Base-by-base conservation (phyloP, 1,139 yeast genomes). In the Yamadazyma songkhlaensis region DNA sequence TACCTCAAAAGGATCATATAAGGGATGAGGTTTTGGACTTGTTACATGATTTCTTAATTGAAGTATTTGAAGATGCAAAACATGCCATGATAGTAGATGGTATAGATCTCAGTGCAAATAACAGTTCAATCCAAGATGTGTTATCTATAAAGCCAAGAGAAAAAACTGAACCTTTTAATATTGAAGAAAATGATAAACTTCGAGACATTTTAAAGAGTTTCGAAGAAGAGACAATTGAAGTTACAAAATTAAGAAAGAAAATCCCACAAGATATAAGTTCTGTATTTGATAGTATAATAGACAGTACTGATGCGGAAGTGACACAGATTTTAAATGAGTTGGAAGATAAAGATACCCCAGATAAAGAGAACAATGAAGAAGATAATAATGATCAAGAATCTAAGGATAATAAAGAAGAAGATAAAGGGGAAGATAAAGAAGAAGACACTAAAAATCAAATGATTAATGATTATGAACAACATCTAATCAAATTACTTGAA, bases 161-260 rank as follows among this genome's bases (percentile, higher is more conserved):
- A 40, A 70, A 64, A 43, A 69, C 76, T 11, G 88, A 80, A 50
- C 84, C 86, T 0, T 81, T 81, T 55, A 86, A 83, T 52, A 59
- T 74, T 31, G 76, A 71, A 9, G 54, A 81, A 41, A 80, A 81
- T 51, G 75, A 74, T 40, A 55, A 65, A 38, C 69, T 83, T 25
- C 61, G 87, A 34, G 65, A 67, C 34, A 51, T 76, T 28, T 70
- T 81, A 43, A 68, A 68, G 36, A 67, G 69, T 32, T 79, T 82
- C 41, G 89, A 83, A 45, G 71, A 67, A 33, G 77, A 76, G 44
- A 76, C 84, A 0, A 69, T 75, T 2, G 69, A 64, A 37, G 70
- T 79, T 21, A 72, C 85, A 0, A 59, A 62, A 26, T 55, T 79
- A 38, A 60, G 88, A 34, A 62, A 77, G 35, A 67, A 66, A n/a